Percentiles rank a stretch among this genome's conserved stretches.
Evolutionary conservation across 1,139 yeast species (phyloP).

Genomic region (Arxiozyma heterogenica): DNA sequence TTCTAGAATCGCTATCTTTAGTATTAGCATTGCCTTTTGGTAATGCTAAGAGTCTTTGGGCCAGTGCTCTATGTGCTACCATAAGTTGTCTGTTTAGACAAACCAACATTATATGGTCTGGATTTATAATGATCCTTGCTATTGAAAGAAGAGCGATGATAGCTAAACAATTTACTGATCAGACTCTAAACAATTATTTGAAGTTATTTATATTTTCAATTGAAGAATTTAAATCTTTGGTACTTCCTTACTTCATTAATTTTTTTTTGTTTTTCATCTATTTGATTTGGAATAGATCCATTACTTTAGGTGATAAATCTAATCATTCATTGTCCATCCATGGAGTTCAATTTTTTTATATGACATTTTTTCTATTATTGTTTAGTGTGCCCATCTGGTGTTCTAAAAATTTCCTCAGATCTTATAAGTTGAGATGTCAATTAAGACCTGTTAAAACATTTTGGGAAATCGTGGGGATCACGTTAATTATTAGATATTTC

Average conservation of each 20-base stretch:
- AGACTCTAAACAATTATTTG: constrained; percentile 32
- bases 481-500: constrained; percentile 43
- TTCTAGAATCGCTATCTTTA: constrained; percentile 42
- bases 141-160: constrained; percentile 42
- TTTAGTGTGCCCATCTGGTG: constrained; percentile 69
- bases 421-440: constrained; percentile 31
- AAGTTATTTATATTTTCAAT: constrained; percentile 32
- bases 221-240: constrained; percentile 29
- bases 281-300: constrained; percentile 58
- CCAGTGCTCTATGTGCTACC: constrained; percentile 43
- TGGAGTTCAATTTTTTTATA: constrained; percentile 73
- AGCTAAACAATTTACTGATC: constrained; percentile 33
- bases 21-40: constrained; percentile 33
- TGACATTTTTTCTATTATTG: constrained; percentile 49
- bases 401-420: constrained; percentile 33
- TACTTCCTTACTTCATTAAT: constrained; percentile 47
- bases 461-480: constrained; percentile 36
- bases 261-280: constrained; percentile 47
- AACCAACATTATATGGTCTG: constrained; percentile 83
- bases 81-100: constrained; percentile 70
- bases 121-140: constrained; percentile 48
- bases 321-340: constrained; percentile 71
- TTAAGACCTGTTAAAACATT: constrained; percentile 24
- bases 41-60: constrained; percentile 27
- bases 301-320: constrained; percentile 76